Evolutionary conservation across 345 rosid species (phyloP).

Genomic region (Lumnitzera racemosa): DNA sequence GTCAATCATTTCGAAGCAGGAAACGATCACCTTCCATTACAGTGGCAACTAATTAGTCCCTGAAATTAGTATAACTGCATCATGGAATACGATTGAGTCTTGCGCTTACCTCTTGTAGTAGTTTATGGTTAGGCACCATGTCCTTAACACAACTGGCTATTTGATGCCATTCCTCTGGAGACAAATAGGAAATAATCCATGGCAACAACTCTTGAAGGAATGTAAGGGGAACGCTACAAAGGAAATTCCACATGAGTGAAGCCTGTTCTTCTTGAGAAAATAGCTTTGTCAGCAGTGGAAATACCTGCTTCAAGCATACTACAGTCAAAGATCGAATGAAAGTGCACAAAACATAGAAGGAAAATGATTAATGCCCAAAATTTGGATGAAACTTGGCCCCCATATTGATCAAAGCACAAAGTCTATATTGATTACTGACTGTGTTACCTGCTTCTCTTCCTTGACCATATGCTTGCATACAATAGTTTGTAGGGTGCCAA

Average conservation of each 20-base stretch:
- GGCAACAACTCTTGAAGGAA: slow-evolving; percentile 56
- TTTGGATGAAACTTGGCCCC: too few relatives aligned
- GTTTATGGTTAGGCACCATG: slow-evolving; percentile 36
- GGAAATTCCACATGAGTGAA: slow-evolving; percentile 54
- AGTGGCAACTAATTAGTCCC: neutral
- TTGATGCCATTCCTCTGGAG: slow-evolving; percentile 31
- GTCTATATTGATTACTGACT: neutral
- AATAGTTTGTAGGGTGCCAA: slow-evolving; percentile 43
- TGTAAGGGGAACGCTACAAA: slow-evolving; percentile 59
- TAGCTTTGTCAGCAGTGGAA: slow-evolving; percentile 48
- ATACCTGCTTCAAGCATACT: slow-evolving; percentile 36
- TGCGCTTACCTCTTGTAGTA: slow-evolving; percentile 49
- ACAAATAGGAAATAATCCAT: slow-evolving; percentile 53
- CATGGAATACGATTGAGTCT: slow-evolving; percentile 11
- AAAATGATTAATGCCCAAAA: too few relatives aligned
- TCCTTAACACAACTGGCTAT: slow-evolving; percentile 29
- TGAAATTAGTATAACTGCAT: slow-evolving; percentile 9
- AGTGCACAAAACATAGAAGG: neutral
- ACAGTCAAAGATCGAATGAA: slow-evolving; percentile 1
- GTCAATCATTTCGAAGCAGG: slow-evolving; percentile 34
- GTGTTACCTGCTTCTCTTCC: slow-evolving; percentile 72
- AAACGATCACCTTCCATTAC: slow-evolving; percentile 44
- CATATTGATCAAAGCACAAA: too few relatives aligned
- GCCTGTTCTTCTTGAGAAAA: slow-evolving; percentile 54
- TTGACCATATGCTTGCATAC: slow-evolving; percentile 64